These are phyloP conservation scores for Phycomyces blakesleeanus DNA, from an alignment of 192 early-diverging fungal species.

Conservation along the genomic window DNA sequence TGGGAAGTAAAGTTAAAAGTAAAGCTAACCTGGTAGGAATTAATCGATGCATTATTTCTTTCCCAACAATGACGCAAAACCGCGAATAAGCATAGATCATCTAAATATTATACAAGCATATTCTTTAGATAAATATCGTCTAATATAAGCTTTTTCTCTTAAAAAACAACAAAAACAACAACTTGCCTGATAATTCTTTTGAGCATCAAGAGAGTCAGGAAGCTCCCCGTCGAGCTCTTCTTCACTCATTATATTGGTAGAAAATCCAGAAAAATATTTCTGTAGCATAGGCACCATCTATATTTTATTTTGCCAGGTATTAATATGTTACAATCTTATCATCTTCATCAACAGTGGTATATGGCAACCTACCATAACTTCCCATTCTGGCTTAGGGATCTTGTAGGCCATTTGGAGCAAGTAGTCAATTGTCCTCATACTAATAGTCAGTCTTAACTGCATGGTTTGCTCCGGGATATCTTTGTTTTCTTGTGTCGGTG, in stretches of 20 bases:
- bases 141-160: too few species aligned
- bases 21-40: slow-evolving; percentile 45
- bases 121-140: too few species aligned
- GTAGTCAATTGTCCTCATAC: slow-evolving; percentile 38
- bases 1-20: not conserved
- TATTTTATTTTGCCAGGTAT: not conserved
- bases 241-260: slow-evolving; percentile 27
- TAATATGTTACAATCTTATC: not conserved
- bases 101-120: slow-evolving; percentile 17
- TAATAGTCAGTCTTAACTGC: slow-evolving; percentile 24
- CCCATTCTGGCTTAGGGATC: slow-evolving; percentile 31
- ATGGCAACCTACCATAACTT: slow-evolving; percentile 24
- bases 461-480: not conserved
- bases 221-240: slow-evolving; percentile 19
- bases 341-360: not conserved
- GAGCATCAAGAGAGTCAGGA: slow-evolving; percentile 38
- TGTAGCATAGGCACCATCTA: slow-evolving; percentile 53
- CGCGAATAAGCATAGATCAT: slow-evolving; percentile 59
- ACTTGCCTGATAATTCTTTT: slow-evolving; percentile 47
- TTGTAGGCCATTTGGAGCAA: slow-evolving; percentile 21
- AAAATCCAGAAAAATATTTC: slow-evolving; percentile 59
- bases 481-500: slow-evolving; percentile 7
- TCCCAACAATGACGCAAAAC: slow-evolving; percentile 50
- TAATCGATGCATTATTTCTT: slow-evolving; percentile 47
- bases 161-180: too few species aligned